phyloP scores from a whole-genome alignment of 2,329 filamentous ascomycete genomes.

The Alternaria triticimaculans region DNA sequence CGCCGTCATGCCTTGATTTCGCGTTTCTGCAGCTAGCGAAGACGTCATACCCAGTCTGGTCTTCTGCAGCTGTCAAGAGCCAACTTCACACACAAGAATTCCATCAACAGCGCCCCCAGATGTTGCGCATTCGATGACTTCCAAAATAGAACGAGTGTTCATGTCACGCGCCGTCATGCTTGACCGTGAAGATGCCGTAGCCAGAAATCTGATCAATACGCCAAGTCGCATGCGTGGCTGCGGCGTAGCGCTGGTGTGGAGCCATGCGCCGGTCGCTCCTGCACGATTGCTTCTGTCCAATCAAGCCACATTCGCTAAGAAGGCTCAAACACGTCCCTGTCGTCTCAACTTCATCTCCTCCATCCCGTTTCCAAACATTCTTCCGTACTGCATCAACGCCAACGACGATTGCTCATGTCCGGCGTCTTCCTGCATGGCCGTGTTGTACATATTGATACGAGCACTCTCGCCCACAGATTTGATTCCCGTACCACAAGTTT shows the following conservation, averaged over 20 bases:
- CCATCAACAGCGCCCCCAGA: not conserved
- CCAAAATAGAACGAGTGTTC: not conserved
- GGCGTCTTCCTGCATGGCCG: not conserved
- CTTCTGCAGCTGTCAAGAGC: not conserved
- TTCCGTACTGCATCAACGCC: not conserved
- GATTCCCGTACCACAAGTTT: too few species aligned
- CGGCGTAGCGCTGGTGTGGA: conserved; percentile 39
- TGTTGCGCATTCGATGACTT: not conserved
- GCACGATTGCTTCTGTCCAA: conserved; percentile 31
- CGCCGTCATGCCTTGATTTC: conserved; percentile 41
- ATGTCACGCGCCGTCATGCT: not conserved
- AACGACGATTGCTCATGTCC: not conserved
- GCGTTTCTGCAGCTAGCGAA: conserved; percentile 21
- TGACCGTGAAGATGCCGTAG: not conserved
- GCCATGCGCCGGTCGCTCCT: conserved; percentile 15
- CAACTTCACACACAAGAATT: not conserved
- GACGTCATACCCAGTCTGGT: conserved; percentile 28
- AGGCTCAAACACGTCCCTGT: conserved; percentile 29
- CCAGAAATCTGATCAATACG: not conserved
- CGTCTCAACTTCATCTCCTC: conserved; percentile 31
- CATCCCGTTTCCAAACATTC: not conserved
- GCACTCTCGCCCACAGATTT: too few species aligned
- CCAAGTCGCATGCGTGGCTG: conserved; percentile 27
- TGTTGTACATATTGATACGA: not conserved
- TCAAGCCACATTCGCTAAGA: conserved; percentile 25